Evolutionary conservation across 495 filamentous ascomycete genomes (phyloP), one percentile per base, ranked within the genome.

Genomic region (Penicillium subrubescens): DNA sequence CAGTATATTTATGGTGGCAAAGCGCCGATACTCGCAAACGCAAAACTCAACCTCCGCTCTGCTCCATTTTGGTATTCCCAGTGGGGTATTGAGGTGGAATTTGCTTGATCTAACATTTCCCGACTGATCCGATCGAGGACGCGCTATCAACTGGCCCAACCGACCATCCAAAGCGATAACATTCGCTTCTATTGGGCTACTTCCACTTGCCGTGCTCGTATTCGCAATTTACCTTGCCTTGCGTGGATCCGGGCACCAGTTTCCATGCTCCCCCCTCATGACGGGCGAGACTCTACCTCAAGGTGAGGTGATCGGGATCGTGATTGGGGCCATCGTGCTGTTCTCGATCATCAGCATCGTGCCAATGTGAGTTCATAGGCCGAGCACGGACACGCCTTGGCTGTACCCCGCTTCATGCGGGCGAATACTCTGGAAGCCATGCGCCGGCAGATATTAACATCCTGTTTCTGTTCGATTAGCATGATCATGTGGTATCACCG

Each of bases 311-410:
- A 65, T 79, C 54, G 74, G 75, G 44, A 70, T 79, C 60, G 68
- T 77, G 56, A 69, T 78, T 67, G 77, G 77, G 31, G 75, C 74
- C 7, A 64, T 78, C 5, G 61, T 67, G 17, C 57, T 75, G 34
- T 73, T 79, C 54, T 67, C 64, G 44, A 37, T 69, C 35, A 75
- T 78, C 62, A 79, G 75, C 60, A 25, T 74, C 23, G 48, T 77
- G 57, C 77, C 77, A 25, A 70, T 79, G 74, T 78, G 58, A 73
- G 75, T 74, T 52, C 46, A 62, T 25, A 19, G 21, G 33, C 56
- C 27, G 54, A 19, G 56, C 62, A 62, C 65, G 62, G 53, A 63
- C 56, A 53, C 17, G 34, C 21, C 68, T 70, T 66, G 58, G 67
- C 52, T 41, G 8, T 48, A 48, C 59, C 60, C 57, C 68, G 62